Evolutionary conservation across 2,329 filamentous ascomycete species (phyloP), one percentile per base, ranked within the genome.

Genomic region (Aspergillus uvarum): DNA sequence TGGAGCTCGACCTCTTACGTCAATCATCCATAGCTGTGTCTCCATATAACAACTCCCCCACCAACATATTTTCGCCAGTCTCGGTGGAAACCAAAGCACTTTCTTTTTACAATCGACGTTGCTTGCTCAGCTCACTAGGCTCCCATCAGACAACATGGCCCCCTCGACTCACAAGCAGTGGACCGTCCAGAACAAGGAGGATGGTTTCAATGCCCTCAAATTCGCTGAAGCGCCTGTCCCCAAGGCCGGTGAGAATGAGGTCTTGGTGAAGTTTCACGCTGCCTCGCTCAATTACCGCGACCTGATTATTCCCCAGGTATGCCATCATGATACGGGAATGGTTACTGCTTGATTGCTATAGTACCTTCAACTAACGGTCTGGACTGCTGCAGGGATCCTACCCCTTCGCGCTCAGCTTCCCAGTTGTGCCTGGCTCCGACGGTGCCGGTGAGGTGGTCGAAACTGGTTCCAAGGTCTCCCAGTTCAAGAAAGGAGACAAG

Each of bases 241-340:
- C 14, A 76, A 85, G 64, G 70, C 89, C 1, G 89, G 89, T 51
- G 88, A 91, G 57, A 84, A 84, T 62, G 86, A 93, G 26, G 88
- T 92, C 5, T 81, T 93, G 35, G 86, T 93, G 66, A 89, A 88
- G 74, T 80, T 83, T 1, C 68, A 79, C n/a, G 81, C 77, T 4
- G 81, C 78, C 0, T 80, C 79, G 12, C 68, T 83, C 54, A 83
- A 83, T 61, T 82, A 82, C 60, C 74, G 81, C 24, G 81, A 83
- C 32, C 65, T 83, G 8, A 72, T 76, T 16, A 81, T 83, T 54
- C 75, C 78, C 0, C 72, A 77, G 72, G 72, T 75, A 73, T 52
- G 81, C 78, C 60, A 3, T 11, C 5, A 26, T 24, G 22, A 24
- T 22, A 14, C 19, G 16, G 3, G 24, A 8, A 2, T 5, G 12